Percentiles rank a stretch among this genome's conserved stretches.
Conservation (phyloP, 1,139 yeast species). For the Candida glucosophila region DNA sequence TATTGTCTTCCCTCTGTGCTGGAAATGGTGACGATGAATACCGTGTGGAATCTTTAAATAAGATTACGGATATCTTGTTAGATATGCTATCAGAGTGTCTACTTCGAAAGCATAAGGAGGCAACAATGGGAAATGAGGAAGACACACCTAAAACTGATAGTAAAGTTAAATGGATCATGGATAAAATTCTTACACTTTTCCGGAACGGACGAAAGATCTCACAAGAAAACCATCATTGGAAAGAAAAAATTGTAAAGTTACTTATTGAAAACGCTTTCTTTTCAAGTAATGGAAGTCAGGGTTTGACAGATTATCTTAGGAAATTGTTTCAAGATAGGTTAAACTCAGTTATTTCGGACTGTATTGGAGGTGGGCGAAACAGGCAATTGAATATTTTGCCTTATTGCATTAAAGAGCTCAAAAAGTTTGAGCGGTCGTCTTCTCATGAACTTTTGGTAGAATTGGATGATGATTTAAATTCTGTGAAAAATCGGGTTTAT, state of each 20-base stretch:
- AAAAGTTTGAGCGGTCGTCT: conserved; percentile 17
- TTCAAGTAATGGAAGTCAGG: conserved; percentile 10
- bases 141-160: conserved; percentile 28
- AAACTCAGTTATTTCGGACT: conserved; percentile 55
- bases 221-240: conserved; percentile 8
- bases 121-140: conserved; percentile 15
- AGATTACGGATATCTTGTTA: conserved; percentile 7
- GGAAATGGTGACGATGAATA: conserved; percentile 9
- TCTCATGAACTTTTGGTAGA: no score
- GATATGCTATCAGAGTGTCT: conserved; percentile 16
- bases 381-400: conserved; percentile 17
- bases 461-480: conserved; percentile 47
- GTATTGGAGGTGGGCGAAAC: conserved; percentile 34
- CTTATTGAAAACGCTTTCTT: conserved; percentile 54
- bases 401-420: conserved; percentile 21
- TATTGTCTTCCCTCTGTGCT: conserved; percentile 28
- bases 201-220: conserved; percentile 35
- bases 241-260: conserved; percentile 42
- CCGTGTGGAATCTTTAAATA: no score
- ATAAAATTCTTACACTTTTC: conserved; percentile 51
- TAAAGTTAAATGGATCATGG: conserved; percentile 59
- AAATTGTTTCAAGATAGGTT: conserved; percentile 50
- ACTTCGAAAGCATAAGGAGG: conserved; percentile 13
- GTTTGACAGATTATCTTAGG: conserved; percentile 22
- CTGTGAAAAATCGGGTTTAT: conserved; percentile 37